Percentiles rank a stretch among this genome's conserved stretches.
Evolutionary conservation across 768 basidiomycete genomes (phyloP).

Genomic region (Nidularia sp.): DNA sequence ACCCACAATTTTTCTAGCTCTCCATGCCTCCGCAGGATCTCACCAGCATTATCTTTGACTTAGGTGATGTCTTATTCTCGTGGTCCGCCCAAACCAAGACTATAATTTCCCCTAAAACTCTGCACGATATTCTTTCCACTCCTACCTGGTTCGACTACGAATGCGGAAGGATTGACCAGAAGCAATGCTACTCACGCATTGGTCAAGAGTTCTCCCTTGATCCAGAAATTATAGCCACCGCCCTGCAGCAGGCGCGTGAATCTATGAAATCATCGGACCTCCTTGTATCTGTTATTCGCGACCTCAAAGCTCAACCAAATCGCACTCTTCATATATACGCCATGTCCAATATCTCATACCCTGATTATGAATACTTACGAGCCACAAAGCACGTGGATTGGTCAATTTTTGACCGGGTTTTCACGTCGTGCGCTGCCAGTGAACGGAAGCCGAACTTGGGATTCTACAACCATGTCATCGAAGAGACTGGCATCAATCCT

Average conservation of each 20-base stretch:
- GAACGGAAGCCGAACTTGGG: slow-evolving; percentile 37
- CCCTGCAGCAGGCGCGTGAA: not conserved
- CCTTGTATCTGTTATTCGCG: not conserved
- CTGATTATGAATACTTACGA: slow-evolving; percentile 27
- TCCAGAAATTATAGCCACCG: not conserved
- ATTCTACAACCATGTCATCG: slow-evolving; percentile 32
- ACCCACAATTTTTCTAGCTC: too few relatives aligned
- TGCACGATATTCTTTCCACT: not conserved
- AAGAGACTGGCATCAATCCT: slow-evolving; percentile 30
- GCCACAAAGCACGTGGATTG: slow-evolving; percentile 20
- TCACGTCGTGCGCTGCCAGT: slow-evolving; percentile 31
- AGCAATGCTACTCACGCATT: not conserved
- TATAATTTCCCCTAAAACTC: not conserved
- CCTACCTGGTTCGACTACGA: not conserved
- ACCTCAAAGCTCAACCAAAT: not conserved
- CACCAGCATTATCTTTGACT: not conserved
- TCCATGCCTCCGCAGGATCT: too few relatives aligned
- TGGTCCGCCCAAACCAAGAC: not conserved
- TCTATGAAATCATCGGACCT: not conserved
- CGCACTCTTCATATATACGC: slow-evolving; percentile 21
- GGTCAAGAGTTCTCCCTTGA: not conserved
- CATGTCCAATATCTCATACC: slow-evolving; percentile 37
- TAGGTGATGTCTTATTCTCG: not conserved
- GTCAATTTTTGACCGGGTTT: slow-evolving; percentile 27
- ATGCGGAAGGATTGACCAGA: not conserved